Percentiles rank a stretch among this genome's conserved stretches.
These are phyloP conservation scores for Syncephalastrum contaminatum DNA, from an alignment of 371 early-diverging fungal genomes.

Conservation along the genomic window DNA sequence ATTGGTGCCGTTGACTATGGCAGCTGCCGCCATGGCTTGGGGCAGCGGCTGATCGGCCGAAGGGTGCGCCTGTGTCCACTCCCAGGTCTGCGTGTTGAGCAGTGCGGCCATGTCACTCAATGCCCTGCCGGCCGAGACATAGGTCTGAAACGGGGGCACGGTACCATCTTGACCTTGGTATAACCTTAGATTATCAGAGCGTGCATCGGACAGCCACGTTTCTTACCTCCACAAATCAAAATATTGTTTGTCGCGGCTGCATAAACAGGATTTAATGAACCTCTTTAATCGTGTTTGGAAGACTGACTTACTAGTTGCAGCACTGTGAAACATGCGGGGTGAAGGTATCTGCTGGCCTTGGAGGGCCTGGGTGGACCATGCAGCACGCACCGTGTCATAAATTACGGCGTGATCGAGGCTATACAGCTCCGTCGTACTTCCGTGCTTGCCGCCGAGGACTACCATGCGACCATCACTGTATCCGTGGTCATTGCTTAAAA, in stretches of 20 bases:
- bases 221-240: conserved; percentile 27
- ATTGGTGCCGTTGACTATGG: conserved; percentile 23
- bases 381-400: no score
- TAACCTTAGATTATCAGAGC: no score
- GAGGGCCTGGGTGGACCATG: conserved; percentile 23
- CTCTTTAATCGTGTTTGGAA: background rate
- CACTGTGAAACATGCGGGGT: conserved; percentile 28
- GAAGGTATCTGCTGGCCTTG: conserved; percentile 17
- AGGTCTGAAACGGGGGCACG: conserved; percentile 29
- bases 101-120: conserved; percentile 20
- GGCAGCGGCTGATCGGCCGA: conserved; percentile 34
- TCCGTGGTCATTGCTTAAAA: no score
- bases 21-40: conserved; percentile 26
- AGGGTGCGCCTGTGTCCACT: conserved; percentile 23
- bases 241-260: conserved; percentile 19
- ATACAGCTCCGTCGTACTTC: no score
- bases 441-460: conserved; percentile 2
- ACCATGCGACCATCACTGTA: conserved; percentile 6
- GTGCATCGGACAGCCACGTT: no score
- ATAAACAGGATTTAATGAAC: background rate
- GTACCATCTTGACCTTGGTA: conserved; percentile 17
- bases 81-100: conserved; percentile 22
- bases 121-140: conserved; percentile 17
- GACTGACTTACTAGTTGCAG: conserved; percentile 28
- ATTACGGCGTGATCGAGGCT: no score